Evolutionary conservation across 169 alveolate genomes (phyloP).

Genomic region (Plasmodium ovale): DNA sequence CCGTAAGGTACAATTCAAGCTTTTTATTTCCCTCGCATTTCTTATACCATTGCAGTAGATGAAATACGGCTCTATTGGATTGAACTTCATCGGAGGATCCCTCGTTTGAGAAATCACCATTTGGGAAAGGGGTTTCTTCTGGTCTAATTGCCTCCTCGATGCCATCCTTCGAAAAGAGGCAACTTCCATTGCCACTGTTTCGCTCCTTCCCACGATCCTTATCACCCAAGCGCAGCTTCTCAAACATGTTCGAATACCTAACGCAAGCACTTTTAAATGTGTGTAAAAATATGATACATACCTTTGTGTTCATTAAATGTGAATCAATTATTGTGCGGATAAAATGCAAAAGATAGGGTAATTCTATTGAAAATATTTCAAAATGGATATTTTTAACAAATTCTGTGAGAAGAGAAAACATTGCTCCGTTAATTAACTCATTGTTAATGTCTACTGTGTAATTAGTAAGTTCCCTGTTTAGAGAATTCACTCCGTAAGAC

Average conservation of each 20-base stretch:
- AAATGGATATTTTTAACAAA: conserved; percentile 30
- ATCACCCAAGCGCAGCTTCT: not conserved
- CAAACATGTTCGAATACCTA: conserved; percentile 2
- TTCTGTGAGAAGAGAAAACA: conserved; percentile 22
- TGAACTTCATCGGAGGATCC: not conserved
- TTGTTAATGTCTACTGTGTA: not conserved
- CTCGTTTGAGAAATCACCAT: too few species aligned
- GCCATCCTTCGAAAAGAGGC: too few species aligned
- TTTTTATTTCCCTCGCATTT: conserved; percentile 44
- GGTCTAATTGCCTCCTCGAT: too few species aligned
- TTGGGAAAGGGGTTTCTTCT: too few species aligned
- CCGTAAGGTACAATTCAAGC: conserved; percentile 30
- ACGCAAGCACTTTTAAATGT: conserved; percentile 28
- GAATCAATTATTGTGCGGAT: conserved; percentile 22
- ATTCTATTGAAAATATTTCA: conserved; percentile 4
- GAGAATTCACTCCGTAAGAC: conserved; percentile 13
- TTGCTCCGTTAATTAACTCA: conserved; percentile 35
- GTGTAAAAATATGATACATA: conserved; percentile 38
- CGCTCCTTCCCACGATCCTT: not conserved
- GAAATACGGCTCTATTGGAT: conserved; percentile 3
- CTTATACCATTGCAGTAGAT: not conserved
- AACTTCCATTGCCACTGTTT: not conserved
- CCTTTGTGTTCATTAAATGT: conserved; percentile 15
- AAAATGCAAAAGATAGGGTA: conserved; percentile 18
- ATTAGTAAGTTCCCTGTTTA: conserved; percentile 17